These are phyloP conservation scores for Acrocalymma vagum DNA, from an alignment of 2,329 filamentous ascomycete genomes.

Conservation along the genomic window DNA sequence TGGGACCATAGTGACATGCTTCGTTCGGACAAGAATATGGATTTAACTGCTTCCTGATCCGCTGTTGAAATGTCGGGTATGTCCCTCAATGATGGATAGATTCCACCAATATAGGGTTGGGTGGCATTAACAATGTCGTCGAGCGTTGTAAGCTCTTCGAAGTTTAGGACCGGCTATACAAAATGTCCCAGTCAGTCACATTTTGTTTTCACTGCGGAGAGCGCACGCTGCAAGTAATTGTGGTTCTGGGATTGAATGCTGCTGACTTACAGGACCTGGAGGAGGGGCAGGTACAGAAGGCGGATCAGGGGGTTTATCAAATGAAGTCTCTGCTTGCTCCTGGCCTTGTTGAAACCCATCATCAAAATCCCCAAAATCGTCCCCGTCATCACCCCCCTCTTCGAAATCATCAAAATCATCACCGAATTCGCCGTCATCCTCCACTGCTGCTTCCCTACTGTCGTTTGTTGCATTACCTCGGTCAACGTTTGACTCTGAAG, in stretches of 20 bases:
- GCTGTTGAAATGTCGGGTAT: constrained; percentile 54
- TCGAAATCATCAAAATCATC: constrained; percentile 72
- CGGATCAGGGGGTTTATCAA: constrained; percentile 49
- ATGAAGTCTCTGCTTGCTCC: constrained; percentile 47
- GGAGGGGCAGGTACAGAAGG: constrained; percentile 51
- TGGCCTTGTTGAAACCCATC: constrained; percentile 54
- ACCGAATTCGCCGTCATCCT: constrained; percentile 60
- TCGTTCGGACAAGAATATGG: constrained; percentile 76
- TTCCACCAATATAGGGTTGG: constrained; percentile 69
- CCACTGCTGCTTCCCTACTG: constrained; percentile 55
- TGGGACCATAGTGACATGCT: constrained; percentile 96
- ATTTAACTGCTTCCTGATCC: constrained; percentile 32
- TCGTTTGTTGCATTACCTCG: constrained; percentile 7
- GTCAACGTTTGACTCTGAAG: constrained; percentile 12
- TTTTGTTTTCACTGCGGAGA: constrained; percentile 32
- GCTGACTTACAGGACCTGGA: constrained; percentile 58
- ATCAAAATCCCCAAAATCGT: constrained; percentile 63
- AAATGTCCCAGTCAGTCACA: constrained; percentile 38
- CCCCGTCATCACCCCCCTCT: constrained; percentile 56
- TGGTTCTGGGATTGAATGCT: constrained; percentile 41
- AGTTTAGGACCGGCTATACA: constrained; percentile 71
- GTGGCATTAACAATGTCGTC: constrained; percentile 68
- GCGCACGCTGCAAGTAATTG: constrained; percentile 40
- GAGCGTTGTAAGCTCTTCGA: constrained; percentile 65
- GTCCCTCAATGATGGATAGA: constrained; percentile 60